Percentiles rank a stretch among this genome's conserved stretches.
These are phyloP conservation scores for Leccinum variabile DNA, from an alignment of 1,284 basidiomycete species.

Conservation along the genomic window DNA sequence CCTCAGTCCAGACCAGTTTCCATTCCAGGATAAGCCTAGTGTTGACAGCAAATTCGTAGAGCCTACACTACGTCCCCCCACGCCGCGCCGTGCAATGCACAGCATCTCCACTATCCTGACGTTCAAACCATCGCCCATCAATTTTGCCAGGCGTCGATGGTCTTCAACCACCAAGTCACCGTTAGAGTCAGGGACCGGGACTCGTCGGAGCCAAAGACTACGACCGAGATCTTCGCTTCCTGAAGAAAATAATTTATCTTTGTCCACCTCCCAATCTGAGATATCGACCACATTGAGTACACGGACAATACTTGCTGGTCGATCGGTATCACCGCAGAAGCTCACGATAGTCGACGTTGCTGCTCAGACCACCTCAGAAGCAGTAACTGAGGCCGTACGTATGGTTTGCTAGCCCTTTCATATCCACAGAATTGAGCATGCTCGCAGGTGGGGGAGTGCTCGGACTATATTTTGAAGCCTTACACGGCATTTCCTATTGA, in stretches of 20 bases:
- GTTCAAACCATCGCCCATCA: conserved; percentile 53
- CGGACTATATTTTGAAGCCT: conserved; percentile 30
- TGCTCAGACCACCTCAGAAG: conserved; percentile 29
- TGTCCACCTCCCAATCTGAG: conserved; percentile 31
- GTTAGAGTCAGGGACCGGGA: conserved; percentile 31
- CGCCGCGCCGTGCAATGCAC: conserved; percentile 23
- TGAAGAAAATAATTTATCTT: conserved; percentile 37
- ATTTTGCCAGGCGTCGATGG: conserved; percentile 55
- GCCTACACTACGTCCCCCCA: conserved; percentile 22
- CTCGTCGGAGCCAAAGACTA: conserved; percentile 37
- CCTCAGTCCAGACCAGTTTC: conserved; percentile 32
- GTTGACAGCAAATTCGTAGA: conserved; percentile 28
- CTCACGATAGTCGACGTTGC: conserved; percentile 22
- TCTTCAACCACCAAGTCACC: conserved; percentile 38
- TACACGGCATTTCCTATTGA: conserved; percentile 31
- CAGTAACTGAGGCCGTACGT: conserved; percentile 35
- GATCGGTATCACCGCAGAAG: conserved; percentile 39
- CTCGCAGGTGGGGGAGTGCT: conserved; percentile 35
- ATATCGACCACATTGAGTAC: conserved; percentile 32
- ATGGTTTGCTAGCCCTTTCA: conserved; percentile 32
- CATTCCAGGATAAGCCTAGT: conserved; percentile 21
- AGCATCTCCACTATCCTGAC: conserved; percentile 35
- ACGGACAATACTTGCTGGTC: conserved; percentile 34
- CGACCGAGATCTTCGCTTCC: conserved; percentile 33
- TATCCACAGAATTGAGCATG: conserved; percentile 33